phyloP scores from a whole-genome alignment of 2,329 filamentous ascomycete species.

The Thermoascus crustaceus region DNA sequence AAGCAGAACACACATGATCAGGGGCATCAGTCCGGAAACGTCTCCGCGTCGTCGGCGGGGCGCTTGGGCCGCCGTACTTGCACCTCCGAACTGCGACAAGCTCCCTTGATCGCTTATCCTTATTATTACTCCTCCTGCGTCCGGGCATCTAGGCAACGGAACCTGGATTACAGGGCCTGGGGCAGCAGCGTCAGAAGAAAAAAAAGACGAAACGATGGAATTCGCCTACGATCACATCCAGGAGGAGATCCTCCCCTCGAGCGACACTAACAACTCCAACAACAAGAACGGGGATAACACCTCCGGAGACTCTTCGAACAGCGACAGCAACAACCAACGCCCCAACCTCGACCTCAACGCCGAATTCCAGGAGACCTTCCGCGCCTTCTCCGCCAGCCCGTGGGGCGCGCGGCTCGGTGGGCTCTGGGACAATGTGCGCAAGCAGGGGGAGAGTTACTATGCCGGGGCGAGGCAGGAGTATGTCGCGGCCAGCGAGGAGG shows the following conservation, averaged over 20 bases:
- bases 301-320: slow-evolving; percentile 38
- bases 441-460: slow-evolving; percentile 86
- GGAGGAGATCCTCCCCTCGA: slow-evolving; percentile 63
- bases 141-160: too few species aligned
- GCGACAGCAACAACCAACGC: slow-evolving; percentile 25
- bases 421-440: slow-evolving; percentile 83
- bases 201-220: slow-evolving; percentile 57
- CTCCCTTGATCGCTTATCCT: neutral
- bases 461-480: slow-evolving; percentile 78
- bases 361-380: slow-evolving; percentile 92
- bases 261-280: too few species aligned
- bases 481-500: slow-evolving; percentile 68
- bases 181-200: too few species aligned
- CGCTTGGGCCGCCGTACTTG: neutral
- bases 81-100: neutral
- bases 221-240: slow-evolving; percentile 94
- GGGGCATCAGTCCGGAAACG: slow-evolving; percentile 1
- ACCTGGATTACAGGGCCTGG: too few species aligned
- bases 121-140: too few species aligned
- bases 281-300: slow-evolving; percentile 46
- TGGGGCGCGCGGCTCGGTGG: slow-evolving; percentile 88
- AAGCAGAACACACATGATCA: too few species aligned
- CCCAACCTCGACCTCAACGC: slow-evolving; percentile 58
- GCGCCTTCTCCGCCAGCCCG: slow-evolving; percentile 79
- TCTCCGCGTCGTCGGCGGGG: slow-evolving; percentile 1